Evolutionary conservation across 176 grass and related monocot genomes (phyloP).

Genomic region (Juncus inflexus): DNA sequence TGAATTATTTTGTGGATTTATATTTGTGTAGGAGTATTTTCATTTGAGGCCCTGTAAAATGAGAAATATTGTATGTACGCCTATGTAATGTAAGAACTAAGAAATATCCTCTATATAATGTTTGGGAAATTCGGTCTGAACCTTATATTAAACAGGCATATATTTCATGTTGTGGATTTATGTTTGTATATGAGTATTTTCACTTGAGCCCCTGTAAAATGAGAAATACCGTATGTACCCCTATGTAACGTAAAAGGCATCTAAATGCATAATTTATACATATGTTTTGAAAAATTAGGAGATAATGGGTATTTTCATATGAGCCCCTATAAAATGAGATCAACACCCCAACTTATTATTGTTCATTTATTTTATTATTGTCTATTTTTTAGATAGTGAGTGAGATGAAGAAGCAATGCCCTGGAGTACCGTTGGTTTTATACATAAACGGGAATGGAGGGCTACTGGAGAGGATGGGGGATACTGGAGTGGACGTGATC

Average conservation of each 20-base stretch:
- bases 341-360: no score
- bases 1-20: conserved; percentile 12
- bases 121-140: conserved; percentile 98
- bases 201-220: no score
- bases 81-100: conserved; percentile 10
- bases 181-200: no score
- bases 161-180: conserved; percentile 11
- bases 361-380: no score
- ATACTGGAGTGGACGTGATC: conserved; percentile 89
- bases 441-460: conserved; percentile 99
- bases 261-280: no score
- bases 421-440: conserved; percentile 73
- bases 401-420: conserved; percentile 68
- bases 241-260: no score
- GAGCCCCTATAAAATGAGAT: no score
- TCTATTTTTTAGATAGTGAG: conserved; percentile 73
- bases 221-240: no score
- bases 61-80: conserved; percentile 6
- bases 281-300: no score
- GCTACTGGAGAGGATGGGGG: conserved; percentile 77
- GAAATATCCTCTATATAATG: no score
- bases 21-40: neutral
- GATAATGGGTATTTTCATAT: conserved; percentile 24
- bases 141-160: conserved; percentile 89
- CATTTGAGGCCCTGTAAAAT: conserved; percentile 10